Percentiles rank a stretch among this genome's conserved stretches.
Conservation (phyloP, 2,329 filamentous ascomycete genomes). For the Neofusicoccum parvum region DNA sequence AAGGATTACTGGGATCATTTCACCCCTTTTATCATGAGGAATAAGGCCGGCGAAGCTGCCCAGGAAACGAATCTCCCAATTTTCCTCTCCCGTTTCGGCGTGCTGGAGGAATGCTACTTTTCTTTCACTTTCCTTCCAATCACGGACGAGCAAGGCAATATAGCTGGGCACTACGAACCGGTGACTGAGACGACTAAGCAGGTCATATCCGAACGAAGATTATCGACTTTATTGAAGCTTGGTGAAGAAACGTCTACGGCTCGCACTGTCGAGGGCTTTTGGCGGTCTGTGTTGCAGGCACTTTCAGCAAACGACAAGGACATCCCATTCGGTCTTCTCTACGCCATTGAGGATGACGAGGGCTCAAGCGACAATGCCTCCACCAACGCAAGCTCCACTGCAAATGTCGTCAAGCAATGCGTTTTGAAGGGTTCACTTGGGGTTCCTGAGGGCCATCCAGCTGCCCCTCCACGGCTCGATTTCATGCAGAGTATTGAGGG, state of each 20-base stretch:
- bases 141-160: slow-evolving; percentile 67
- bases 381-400: slow-evolving; percentile 25
- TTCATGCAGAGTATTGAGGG: slow-evolving; percentile 23
- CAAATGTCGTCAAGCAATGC: slow-evolving; percentile 23
- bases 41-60: slow-evolving; percentile 29
- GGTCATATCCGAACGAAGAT: slow-evolving; percentile 50
- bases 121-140: slow-evolving; percentile 77
- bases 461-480: slow-evolving; percentile 30
- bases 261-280: slow-evolving; percentile 69
- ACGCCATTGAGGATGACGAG: slow-evolving; percentile 66
- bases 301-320: slow-evolving; percentile 72
- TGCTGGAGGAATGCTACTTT: slow-evolving; percentile 76
- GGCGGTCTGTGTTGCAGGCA: slow-evolving; percentile 66
- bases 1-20: slow-evolving; percentile 62
- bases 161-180: slow-evolving; percentile 74
- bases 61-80: slow-evolving; percentile 68
- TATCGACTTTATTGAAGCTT: slow-evolving; percentile 5
- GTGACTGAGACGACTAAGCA: slow-evolving; percentile 73
- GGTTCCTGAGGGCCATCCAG: slow-evolving; percentile 25
- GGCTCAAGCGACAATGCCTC: slow-evolving; percentile 67
- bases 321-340: slow-evolving; percentile 71
- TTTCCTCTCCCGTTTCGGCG: slow-evolving; percentile 68
- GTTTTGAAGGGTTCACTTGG: slow-evolving; percentile 30
- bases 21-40: slow-evolving; percentile 28
- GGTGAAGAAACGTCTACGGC: slow-evolving; percentile 61